Evolutionary conservation across 208 protist genomes (phyloP).

Genomic region (Naegleria gruberi): DNA sequence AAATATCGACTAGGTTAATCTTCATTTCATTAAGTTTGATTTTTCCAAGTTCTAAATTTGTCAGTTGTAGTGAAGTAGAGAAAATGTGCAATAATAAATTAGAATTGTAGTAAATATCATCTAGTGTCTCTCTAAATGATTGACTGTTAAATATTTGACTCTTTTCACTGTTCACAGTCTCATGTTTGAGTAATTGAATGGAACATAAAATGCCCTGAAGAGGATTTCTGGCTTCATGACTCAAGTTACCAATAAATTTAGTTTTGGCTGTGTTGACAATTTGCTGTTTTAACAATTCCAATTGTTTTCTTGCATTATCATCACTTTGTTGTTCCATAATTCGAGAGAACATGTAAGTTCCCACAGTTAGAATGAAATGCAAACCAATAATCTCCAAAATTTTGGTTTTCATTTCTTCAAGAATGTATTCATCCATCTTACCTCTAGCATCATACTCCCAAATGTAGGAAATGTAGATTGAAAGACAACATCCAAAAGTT

Average conservation of each 20-base stretch:
- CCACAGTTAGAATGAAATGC: neutral
- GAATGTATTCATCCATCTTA: neutral
- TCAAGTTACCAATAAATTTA: neutral
- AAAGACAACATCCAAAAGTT: neutral
- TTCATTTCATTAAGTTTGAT: neutral
- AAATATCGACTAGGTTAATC: neutral
- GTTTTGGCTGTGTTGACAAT: neutral
- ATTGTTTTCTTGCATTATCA: neutral
- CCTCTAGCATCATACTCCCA: neutral
- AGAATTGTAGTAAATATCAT: constrained; percentile 3
- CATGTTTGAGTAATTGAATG: neutral
- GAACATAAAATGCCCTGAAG: neutral
- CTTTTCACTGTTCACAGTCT: neutral
- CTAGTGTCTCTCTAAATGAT: neutral
- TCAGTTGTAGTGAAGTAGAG: neutral
- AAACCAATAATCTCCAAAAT: neutral
- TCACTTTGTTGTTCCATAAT: neutral
- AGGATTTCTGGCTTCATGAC: neutral
- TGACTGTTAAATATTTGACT: neutral
- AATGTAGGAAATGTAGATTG: neutral
- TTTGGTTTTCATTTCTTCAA: neutral
- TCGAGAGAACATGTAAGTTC: neutral
- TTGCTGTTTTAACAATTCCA: neutral
- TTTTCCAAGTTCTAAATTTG: neutral
- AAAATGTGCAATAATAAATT: neutral